These are phyloP conservation scores for Pichia sp. DNA, from an alignment of 1,139 yeast genomes.

Conservation along the genomic window DNA sequence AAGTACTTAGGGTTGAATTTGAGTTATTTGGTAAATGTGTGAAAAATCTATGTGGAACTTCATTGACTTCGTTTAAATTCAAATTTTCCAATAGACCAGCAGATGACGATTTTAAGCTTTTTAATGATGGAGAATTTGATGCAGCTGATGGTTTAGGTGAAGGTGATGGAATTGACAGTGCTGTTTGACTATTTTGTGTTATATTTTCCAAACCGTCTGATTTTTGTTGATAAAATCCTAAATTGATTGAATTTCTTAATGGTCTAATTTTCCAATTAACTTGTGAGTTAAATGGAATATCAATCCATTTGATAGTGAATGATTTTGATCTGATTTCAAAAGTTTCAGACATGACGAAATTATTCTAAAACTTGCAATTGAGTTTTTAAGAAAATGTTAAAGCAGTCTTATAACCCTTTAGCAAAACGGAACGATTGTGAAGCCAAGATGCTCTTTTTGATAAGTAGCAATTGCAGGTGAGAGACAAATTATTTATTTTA, in stretches of 20 bases:
- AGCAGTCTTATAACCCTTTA: neutral
- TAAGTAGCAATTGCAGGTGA: too few relatives aligned
- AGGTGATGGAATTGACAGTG: neutral
- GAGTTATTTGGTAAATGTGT: constrained; percentile 3
- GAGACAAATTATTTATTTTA: too few relatives aligned
- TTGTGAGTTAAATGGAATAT: constrained; percentile 58
- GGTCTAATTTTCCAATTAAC: constrained; percentile 83
- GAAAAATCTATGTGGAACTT: constrained; percentile 24
- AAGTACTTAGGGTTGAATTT: neutral
- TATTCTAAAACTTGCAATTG: neutral
- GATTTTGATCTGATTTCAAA: constrained; percentile 86
- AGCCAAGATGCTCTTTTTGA: too few relatives aligned
- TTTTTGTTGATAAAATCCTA: constrained; percentile 49
- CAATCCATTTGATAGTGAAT: constrained; percentile 85
- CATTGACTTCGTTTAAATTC: constrained; percentile 25
- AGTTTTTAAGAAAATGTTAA: neutral
- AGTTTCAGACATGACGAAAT: constrained; percentile 64
- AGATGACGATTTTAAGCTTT: neutral
- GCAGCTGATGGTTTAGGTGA: neutral
- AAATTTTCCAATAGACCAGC: constrained; percentile 15
- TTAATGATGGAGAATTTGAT: neutral
- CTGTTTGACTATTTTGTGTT: neutral
- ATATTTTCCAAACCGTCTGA: constrained; percentile 23
- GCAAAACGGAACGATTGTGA: neutral
- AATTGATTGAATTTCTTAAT: constrained; percentile 69